Base-by-base conservation (phyloP, 1,284 basidiomycete species). In the Golubevia pallescens region DNA sequence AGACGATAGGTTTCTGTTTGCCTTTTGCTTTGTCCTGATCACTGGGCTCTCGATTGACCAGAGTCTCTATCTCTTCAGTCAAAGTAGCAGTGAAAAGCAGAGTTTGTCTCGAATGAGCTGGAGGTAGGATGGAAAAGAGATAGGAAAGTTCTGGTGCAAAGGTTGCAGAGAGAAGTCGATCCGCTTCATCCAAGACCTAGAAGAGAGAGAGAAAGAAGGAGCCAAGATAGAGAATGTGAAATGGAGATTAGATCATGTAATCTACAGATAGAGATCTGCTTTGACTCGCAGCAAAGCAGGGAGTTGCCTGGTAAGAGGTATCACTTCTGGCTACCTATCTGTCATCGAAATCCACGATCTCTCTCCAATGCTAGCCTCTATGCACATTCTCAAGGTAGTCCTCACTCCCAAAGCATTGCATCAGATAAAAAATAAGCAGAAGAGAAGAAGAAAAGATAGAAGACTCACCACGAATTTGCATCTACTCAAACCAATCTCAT, bases 11-110 rank as follows among this genome's bases (percentile, higher is more conserved):
- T 14, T 73, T 65, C n/a, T 52, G 61, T 57, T 80, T 82, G 58
- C 78, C 80, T 8, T 70, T 38, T 38, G 34, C 34, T 10, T 38
- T 38, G 10, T 38, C 34, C 10, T 38, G 5, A 5, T 38, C 60
- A 6, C 73, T 70, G 16, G 74, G 68, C 57, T 67, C 64, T 38
- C 71, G 68, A 24, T 74, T 69, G 14, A 80, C 81, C 16, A 85
- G 74, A 24, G 66, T 73, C 20, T 81, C 81, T 20, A 84, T 80
- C 59, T 80, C 75, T 16, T 69, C 67, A 1, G 83, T 85, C 16
- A 85, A 61, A 1, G 83, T 85, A 7, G 83, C 83, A 0, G 81
- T 79, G 51, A 85, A 85, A 6, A 85, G 73, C 3, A 85, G 72
- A 24, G 83, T 85, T 66, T 85, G 83, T 1, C 82, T 68, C 57